Evolutionary conservation across 2,329 filamentous ascomycete genomes (phyloP), one percentile per base, ranked within the genome.

Genomic region (Nothophaeocryptopus gaeumannii): DNA sequence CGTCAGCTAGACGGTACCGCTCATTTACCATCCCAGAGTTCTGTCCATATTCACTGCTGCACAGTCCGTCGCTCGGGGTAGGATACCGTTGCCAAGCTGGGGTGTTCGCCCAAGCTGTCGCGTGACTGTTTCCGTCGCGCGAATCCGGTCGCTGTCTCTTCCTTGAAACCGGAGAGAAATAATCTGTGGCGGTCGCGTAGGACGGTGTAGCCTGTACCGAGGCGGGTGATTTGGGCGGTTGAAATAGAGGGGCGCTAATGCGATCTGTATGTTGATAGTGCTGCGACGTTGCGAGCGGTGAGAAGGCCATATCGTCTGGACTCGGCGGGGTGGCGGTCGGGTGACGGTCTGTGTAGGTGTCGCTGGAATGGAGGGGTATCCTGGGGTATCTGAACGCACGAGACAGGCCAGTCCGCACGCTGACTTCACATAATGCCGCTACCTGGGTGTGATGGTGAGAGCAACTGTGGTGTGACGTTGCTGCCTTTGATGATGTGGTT

Each of bases 21-120:
- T 78, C 76, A 62, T 79, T 77, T 11, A 78, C 76, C 42, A 78
- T 70, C 2, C 72, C 72, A 26, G 75, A 75, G 47, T 51, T 47
- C 62, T 73, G 55, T 43, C 65, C 43, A 16, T 37, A 49, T 29
- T 36, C 53, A 40, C 59, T 57, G 12, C 46, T 50, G 43, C 58
- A 60, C 14, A 56, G 43, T n/a, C 37, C 45, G 43, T 63, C 58
- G 48, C 53, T 54, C 7, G 58, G 57, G 15, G 58, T 63, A 9
- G 53, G 44, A 50, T 35, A 59, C 45, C 57, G 58, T 12, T 50
- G 30, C 61, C 60, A 61, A 45, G 45, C 46, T 10, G 50, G 51
- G 8, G 61, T 55, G 14, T 53, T 47, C 20, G 38, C 32, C 54
- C 50, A 56, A 10, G 50, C 16, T 48, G 37, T 45, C 36, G 50